Conservation (phyloP, 2,329 filamentous ascomycete genomes). For the Fusarium equiseti region DNA sequence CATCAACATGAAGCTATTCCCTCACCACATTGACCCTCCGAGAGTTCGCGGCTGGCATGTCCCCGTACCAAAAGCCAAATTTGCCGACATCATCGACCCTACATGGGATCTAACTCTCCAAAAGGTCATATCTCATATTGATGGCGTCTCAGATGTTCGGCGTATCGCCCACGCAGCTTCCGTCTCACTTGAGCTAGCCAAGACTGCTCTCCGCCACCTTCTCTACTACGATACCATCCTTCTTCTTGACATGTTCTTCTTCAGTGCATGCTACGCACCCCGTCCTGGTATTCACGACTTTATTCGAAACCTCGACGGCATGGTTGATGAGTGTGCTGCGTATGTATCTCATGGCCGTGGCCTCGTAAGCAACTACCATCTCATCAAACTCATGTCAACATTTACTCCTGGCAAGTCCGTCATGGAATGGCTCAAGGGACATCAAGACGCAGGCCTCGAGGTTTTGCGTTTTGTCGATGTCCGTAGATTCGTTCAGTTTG, state of each 20-base stretch:
- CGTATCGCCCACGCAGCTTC: slow-evolving; percentile 88
- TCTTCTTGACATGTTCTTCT: slow-evolving; percentile 95
- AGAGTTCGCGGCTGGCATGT: slow-evolving; percentile 90
- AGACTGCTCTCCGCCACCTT: slow-evolving; percentile 87
- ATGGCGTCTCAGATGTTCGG: slow-evolving; percentile 90
- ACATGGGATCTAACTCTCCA: slow-evolving; percentile 82
- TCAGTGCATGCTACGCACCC: slow-evolving; percentile 88
- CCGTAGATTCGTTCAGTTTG: slow-evolving; percentile 92
- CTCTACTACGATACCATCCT: slow-evolving; percentile 93
- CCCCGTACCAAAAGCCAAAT: slow-evolving; percentile 79
- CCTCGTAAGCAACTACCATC: slow-evolving; percentile 68
- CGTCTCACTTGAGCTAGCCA: slow-evolving; percentile 86
- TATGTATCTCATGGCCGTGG: slow-evolving; percentile 75
- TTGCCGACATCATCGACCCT: slow-evolving; percentile 71
- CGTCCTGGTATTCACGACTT: slow-evolving; percentile 83
- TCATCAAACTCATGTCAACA: slow-evolving; percentile 87
- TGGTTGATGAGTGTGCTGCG: slow-evolving; percentile 88
- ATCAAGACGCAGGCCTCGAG: slow-evolving; percentile 73
- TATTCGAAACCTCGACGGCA: slow-evolving; percentile 75
- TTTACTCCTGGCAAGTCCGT: slow-evolving; percentile 86
- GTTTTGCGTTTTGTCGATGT: slow-evolving; percentile 85
- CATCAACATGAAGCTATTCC: slow-evolving; percentile 96
- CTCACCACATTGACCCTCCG: slow-evolving; percentile 80
- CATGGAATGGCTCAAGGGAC: slow-evolving; percentile 85
- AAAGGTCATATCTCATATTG: slow-evolving; percentile 85